phyloP scores from a whole-genome alignment of 768 basidiomycete genomes.

The Punctularia strigosozonata region DNA sequence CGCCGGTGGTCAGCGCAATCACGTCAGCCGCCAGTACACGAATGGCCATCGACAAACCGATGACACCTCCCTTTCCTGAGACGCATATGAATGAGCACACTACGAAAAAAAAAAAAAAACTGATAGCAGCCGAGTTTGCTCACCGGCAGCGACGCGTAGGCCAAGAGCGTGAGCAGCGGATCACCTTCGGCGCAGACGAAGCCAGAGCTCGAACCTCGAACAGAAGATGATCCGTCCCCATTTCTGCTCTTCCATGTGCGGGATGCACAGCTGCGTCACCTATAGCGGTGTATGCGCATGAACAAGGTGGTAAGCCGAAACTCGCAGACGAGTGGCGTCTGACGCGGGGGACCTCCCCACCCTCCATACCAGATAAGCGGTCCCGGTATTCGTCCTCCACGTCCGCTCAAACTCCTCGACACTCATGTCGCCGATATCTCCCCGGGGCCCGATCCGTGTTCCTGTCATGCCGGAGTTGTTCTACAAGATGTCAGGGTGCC shows the following conservation, averaged over 20 bases:
- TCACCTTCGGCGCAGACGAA: too few relatives aligned
- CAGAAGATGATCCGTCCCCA: conserved; percentile 41
- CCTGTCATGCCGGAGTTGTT: conserved; percentile 37
- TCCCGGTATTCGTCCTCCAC: conserved; percentile 38
- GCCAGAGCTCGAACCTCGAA: conserved; percentile 26
- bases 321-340: too few relatives aligned
- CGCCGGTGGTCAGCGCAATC: too few relatives aligned
- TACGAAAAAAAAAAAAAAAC: too few relatives aligned
- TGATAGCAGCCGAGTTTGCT: too few relatives aligned
- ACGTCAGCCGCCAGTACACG: too few relatives aligned
- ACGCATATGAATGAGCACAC: too few relatives aligned
- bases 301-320: too few relatives aligned
- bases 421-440: conserved; percentile 32
- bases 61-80: conserved; percentile 36
- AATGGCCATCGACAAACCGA: too few relatives aligned
- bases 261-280: conserved; percentile 40
- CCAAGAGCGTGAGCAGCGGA: too few relatives aligned
- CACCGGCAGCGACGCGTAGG: too few relatives aligned
- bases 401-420: conserved; percentile 30
- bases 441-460: conserved; percentile 28
- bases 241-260: conserved; percentile 35
- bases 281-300: too few relatives aligned
- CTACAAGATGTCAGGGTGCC: conserved; percentile 39
- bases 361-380: conserved; percentile 31
- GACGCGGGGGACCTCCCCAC: background rate